These are phyloP conservation scores for Chaetomium cochliodes DNA, from an alignment of 495 filamentous ascomycete genomes.

Conservation along the genomic window DNA sequence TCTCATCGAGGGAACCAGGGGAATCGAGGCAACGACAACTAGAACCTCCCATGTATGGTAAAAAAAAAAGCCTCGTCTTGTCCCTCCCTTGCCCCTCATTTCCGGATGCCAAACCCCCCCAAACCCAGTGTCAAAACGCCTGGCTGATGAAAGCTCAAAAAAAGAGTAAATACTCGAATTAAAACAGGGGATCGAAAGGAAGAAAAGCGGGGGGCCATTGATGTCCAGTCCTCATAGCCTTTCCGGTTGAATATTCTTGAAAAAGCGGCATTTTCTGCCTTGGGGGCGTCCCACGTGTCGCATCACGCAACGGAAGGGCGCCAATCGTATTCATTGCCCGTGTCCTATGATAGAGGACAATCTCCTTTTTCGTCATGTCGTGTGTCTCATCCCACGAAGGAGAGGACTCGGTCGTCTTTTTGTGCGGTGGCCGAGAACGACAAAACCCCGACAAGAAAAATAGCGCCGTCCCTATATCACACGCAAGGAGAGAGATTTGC, in stretches of 20 bases:
- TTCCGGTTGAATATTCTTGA: neutral
- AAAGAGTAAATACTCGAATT: neutral
- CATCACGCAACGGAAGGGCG: neutral
- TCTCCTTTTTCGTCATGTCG: neutral
- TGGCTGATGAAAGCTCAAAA: conserved; percentile 12
- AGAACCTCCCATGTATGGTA: neutral
- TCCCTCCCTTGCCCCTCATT: neutral
- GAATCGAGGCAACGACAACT: neutral
- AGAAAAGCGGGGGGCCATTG: neutral
- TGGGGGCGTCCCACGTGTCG: neutral
- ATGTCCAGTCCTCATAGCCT: neutral
- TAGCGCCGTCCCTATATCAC: neutral
- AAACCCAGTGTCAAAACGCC: conserved; percentile 16
- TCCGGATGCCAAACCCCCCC: conserved; percentile 10
- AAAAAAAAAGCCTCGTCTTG: neutral
- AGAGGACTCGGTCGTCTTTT: neutral
- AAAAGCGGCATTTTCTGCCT: neutral
- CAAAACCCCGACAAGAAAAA: neutral
- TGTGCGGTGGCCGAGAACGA: neutral
- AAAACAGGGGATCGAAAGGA: neutral
- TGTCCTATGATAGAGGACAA: neutral
- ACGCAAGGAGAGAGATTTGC: neutral
- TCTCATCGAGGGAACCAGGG: neutral
- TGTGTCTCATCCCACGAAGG: neutral
- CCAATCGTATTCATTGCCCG: neutral